A percentile compares a stretch with the other conserved stretches of the same genome.
Conservation (phyloP, 768 basidiomycete genomes). For the Amanita molliuscula region DNA sequence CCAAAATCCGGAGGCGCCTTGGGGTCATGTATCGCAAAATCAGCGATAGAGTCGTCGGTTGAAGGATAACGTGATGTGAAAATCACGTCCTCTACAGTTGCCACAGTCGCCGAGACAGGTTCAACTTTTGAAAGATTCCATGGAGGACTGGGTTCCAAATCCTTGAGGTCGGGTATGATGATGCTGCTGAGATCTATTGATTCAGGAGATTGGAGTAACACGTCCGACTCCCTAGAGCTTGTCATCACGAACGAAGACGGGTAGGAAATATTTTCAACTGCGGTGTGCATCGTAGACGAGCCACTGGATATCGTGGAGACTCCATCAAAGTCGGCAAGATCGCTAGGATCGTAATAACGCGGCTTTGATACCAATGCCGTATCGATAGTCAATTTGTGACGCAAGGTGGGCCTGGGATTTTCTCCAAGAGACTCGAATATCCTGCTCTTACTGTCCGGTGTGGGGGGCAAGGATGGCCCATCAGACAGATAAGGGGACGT, state of each 20-base stretch:
- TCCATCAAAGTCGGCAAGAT: constrained; percentile 26
- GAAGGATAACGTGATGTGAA: neutral
- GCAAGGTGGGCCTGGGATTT: constrained; percentile 22
- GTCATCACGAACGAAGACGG: constrained; percentile 1
- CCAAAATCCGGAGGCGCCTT: neutral
- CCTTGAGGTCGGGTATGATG: neutral
- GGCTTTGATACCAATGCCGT: constrained; percentile 34
- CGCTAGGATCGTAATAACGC: constrained; percentile 35
- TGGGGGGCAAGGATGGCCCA: constrained; percentile 41
- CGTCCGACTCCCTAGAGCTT: neutral
- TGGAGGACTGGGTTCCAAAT: neutral
- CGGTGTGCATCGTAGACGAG: constrained; percentile 67
- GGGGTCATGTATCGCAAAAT: neutral
- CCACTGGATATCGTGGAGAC: constrained; percentile 23
- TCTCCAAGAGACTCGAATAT: constrained; percentile 20
- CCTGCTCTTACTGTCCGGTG: constrained; percentile 36
- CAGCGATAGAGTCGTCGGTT: neutral
- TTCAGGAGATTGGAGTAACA: neutral
- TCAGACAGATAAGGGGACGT: constrained; percentile 27
- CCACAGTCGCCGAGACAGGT: neutral
- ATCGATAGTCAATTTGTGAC: constrained; percentile 48
- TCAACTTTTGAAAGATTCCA: neutral
- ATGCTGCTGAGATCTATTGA: constrained; percentile 2
- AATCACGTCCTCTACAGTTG: neutral
- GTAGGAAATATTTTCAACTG: constrained; percentile 35